phyloP scores from a whole-genome alignment of 2,329 filamentous ascomycete species.

The Colletotrichum chrysophilum region DNA sequence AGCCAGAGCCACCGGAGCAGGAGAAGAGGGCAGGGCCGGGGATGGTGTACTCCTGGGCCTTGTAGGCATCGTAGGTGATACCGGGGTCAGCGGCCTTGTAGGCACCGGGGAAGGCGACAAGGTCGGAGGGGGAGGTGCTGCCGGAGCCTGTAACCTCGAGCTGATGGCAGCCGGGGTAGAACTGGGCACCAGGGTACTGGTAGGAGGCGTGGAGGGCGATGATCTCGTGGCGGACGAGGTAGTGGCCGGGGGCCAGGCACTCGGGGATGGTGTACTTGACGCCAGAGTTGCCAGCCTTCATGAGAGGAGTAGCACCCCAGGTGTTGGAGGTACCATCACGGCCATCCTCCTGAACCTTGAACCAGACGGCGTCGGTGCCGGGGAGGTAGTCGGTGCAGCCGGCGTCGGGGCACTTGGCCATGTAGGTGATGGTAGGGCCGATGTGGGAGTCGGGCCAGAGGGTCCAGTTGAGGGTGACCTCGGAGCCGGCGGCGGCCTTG shows the following conservation, averaged over 20 bases:
- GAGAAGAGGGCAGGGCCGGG: constrained; percentile 53
- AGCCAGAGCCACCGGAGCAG: constrained; percentile 37
- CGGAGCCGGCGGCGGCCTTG: constrained; percentile 55
- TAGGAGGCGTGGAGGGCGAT: constrained; percentile 52
- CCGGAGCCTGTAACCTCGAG: constrained; percentile 53
- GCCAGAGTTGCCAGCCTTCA: constrained; percentile 43
- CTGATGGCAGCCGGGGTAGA: constrained; percentile 61
- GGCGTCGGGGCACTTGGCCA: constrained; percentile 60
- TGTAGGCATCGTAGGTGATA: constrained; percentile 53
- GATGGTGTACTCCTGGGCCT: constrained; percentile 47
- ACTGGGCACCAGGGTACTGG: constrained; percentile 53
- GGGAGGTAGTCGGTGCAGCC: constrained; percentile 57
- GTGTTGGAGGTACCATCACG: constrained; percentile 52
- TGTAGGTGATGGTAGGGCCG: constrained; percentile 63
- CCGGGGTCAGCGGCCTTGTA: constrained; percentile 49
- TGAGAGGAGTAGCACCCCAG: constrained; percentile 53
- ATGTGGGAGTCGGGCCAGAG: constrained; percentile 54
- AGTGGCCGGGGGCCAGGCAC: constrained; percentile 53
- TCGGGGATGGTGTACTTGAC: constrained; percentile 53
- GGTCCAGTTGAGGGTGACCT: constrained; percentile 61
- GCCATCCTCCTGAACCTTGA: constrained; percentile 57
- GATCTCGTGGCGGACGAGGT: constrained; percentile 59
- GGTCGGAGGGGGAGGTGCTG: constrained; percentile 36
- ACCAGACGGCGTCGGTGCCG: constrained; percentile 53
- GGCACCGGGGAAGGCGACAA: constrained; percentile 54